Percentiles rank a stretch among this genome's conserved stretches.
Evolutionary conservation across 345 rosid genomes (phyloP).

Genomic region (Angophora floribunda): DNA sequence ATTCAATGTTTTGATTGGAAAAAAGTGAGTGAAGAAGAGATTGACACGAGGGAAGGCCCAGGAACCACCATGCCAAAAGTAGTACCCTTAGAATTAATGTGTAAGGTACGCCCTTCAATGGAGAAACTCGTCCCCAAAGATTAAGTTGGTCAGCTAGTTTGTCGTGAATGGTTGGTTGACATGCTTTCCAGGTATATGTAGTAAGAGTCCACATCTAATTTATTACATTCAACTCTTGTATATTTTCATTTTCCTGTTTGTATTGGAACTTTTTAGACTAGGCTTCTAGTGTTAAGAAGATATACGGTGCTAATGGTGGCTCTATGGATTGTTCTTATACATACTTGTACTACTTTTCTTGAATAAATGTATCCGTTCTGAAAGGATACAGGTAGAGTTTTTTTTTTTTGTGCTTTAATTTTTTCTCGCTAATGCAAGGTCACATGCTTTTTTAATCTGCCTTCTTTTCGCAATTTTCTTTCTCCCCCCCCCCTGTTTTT

Average conservation of each 20-base stretch:
- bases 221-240: not conserved
- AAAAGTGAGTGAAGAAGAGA: conserved; percentile 7
- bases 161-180: not conserved
- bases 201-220: not conserved
- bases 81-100: conserved; percentile 24
- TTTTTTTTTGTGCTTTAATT: not conserved
- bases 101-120: conserved; percentile 21
- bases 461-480: not conserved
- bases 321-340: not conserved
- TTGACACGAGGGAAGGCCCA: conserved; percentile 27
- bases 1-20: conserved; percentile 37
- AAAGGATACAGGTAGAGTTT: not conserved
- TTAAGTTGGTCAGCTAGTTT: not conserved
- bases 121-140: not conserved
- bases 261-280: not conserved
- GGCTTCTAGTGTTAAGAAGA: not conserved
- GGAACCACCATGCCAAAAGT: conserved; percentile 30
- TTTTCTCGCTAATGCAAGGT: not conserved
- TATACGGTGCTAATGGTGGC: not conserved
- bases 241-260: not conserved
- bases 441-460: not conserved
- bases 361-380: not conserved
- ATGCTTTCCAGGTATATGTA: not conserved
- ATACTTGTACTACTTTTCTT: not conserved
- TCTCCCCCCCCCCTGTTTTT: not conserved